phyloP scores from a whole-genome alignment of 805 yeast genomes.

The Hagleromyces aurorensis region DNA sequence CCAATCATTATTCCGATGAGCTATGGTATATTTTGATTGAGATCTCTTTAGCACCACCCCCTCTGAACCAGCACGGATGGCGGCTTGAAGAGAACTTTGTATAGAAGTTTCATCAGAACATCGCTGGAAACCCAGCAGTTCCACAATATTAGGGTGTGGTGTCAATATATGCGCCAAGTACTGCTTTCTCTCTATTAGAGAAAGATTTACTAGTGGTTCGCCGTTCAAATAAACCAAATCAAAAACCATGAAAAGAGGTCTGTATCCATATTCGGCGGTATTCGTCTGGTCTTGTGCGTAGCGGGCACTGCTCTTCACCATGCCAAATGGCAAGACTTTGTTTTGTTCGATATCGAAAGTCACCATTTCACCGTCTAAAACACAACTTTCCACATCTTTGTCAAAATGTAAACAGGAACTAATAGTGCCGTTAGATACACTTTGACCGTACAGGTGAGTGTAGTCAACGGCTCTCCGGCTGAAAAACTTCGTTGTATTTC shows the following conservation, averaged over 20 bases:
- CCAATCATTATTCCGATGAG: constrained; percentile 63
- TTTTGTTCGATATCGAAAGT: constrained; percentile 62
- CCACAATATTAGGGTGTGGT: constrained; percentile 40
- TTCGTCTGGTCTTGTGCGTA: constrained; percentile 41
- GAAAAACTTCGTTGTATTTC: constrained; percentile 29
- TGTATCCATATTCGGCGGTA: constrained; percentile 32
- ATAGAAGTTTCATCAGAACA: constrained; percentile 47
- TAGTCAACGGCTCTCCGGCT: constrained; percentile 70
- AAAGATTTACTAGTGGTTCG: constrained; percentile 43
- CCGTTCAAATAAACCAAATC: constrained; percentile 73
- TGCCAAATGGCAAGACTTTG: constrained; percentile 68
- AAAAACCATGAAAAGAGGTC: constrained; percentile 58
- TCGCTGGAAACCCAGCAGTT: constrained; percentile 36
- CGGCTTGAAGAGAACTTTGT: constrained; percentile 44
- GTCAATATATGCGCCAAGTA: constrained; percentile 40
- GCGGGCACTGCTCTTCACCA: constrained; percentile 62
- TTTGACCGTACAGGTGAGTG: constrained; percentile 58
- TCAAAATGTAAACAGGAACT: constrained; percentile 42
- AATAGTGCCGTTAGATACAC: constrained; percentile 42
- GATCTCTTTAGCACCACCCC: constrained; percentile 75
- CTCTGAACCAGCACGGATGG: constrained; percentile 60
- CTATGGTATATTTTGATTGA: constrained; percentile 49
- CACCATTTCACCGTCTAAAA: constrained; percentile 89
- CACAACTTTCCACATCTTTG: constrained; percentile 31
- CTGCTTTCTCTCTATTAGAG: constrained; percentile 49